Evolutionary conservation across 1,139 yeast species (phyloP).

Genomic region (Kodamaea derodonti): DNA sequence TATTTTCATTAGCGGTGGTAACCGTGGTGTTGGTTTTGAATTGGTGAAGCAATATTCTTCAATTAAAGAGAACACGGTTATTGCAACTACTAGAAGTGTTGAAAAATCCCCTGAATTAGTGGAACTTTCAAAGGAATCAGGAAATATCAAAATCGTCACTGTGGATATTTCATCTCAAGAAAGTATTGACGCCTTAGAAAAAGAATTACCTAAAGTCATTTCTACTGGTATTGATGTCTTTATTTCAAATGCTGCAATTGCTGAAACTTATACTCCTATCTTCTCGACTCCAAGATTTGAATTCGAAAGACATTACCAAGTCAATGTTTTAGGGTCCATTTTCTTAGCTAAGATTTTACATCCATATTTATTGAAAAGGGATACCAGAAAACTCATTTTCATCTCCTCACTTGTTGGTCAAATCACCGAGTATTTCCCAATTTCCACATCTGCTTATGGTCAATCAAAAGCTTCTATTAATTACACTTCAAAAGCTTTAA

Average conservation of each 20-base stretch:
- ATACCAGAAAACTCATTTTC: constrained; percentile 20
- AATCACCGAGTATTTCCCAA: constrained; percentile 7
- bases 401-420: constrained; percentile 23
- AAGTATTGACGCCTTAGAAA: constrained; percentile 2
- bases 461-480: constrained; percentile 33
- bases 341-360: constrained; percentile 22
- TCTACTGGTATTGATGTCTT: constrained; percentile 14
- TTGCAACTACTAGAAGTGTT: constrained; percentile 11
- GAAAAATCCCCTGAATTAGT: constrained; percentile 1
- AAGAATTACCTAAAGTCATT: constrained; percentile 3
- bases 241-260: constrained; percentile 17
- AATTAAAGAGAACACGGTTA: constrained; percentile 5
- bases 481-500: constrained; percentile 17
- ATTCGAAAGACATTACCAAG: constrained; percentile 18
- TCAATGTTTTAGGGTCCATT: constrained; percentile 29
- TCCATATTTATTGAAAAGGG: constrained; percentile 20
- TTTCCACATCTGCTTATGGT: constrained; percentile 22
- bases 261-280: constrained; percentile 2
- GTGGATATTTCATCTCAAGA: constrained; percentile 3
- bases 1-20: constrained; percentile 20
- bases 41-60: constrained; percentile 10
- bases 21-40: constrained; percentile 20
- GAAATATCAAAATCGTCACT: constrained; percentile 3
- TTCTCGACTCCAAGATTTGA: constrained; percentile 9
- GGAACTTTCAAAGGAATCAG: background rate